Percentiles rank a stretch among this genome's conserved stretches.
These are phyloP conservation scores for Aspergillus sp. DNA, from an alignment of 2,329 filamentous ascomycete genomes.

Conservation along the genomic window DNA sequence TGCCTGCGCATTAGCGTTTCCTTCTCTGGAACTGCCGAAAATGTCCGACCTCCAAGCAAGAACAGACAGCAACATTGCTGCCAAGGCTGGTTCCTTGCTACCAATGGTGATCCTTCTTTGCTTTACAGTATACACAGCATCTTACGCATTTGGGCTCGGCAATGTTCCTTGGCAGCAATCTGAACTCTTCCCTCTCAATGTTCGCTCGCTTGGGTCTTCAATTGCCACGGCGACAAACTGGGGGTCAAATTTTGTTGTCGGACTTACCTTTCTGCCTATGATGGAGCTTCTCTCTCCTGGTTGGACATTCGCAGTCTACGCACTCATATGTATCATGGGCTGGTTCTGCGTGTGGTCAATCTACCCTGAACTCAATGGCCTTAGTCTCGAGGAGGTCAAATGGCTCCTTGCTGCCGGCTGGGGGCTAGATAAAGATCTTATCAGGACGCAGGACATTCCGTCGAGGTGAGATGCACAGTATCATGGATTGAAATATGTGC, in stretches of 20 bases:
- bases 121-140: slow-evolving; percentile 79
- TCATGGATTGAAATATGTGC: not conserved
- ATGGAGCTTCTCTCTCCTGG: slow-evolving; percentile 73
- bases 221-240: slow-evolving; percentile 76
- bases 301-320: slow-evolving; percentile 82
- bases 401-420: slow-evolving; percentile 69
- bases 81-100: slow-evolving; percentile 23
- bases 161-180: slow-evolving; percentile 97
- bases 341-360: slow-evolving; percentile 69
- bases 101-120: slow-evolving; percentile 65
- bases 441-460: slow-evolving; percentile 7
- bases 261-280: slow-evolving; percentile 82
- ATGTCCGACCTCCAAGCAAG: slow-evolving; percentile 20
- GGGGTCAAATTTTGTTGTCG: slow-evolving; percentile 82
- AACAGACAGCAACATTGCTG: slow-evolving; percentile 20
- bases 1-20: slow-evolving; percentile 71
- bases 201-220: slow-evolving; percentile 63
- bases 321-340: slow-evolving; percentile 63
- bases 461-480: not conserved
- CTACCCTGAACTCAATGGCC: slow-evolving; percentile 83
- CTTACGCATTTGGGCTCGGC: slow-evolving; percentile 83
- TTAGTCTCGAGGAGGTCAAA: slow-evolving; percentile 78
- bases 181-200: slow-evolving; percentile 74
- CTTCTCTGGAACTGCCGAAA: slow-evolving; percentile 54
- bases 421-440: slow-evolving; percentile 60